A percentile compares a stretch with the other conserved stretches of the same genome.
phyloP scores from a whole-genome alignment of 768 basidiomycete genomes.

The Galerina marginata region DNA sequence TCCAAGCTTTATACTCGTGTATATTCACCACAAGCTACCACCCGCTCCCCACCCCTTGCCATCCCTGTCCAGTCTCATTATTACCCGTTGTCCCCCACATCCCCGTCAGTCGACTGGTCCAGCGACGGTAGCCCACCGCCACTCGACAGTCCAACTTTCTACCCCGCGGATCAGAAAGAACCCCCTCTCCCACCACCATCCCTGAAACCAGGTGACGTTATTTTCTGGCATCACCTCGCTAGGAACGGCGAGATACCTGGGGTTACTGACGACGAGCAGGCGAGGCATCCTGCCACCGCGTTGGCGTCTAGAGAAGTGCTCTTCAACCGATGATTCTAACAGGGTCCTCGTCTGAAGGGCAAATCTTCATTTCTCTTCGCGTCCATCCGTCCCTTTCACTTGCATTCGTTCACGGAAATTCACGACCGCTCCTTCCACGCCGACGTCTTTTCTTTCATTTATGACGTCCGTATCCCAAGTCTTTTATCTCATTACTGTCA shows the following conservation, averaged over 20 bases:
- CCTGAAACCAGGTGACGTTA: conserved; percentile 62
- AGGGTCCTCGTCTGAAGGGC: neutral
- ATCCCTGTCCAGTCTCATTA: conserved; percentile 10
- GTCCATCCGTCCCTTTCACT: neutral
- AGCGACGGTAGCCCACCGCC: conserved; percentile 30
- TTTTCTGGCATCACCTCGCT: conserved; percentile 80
- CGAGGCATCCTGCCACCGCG: conserved; percentile 38
- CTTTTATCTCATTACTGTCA: neutral
- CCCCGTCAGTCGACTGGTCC: conserved; percentile 16
- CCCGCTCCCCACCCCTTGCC: conserved; percentile 11
- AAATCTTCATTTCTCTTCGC: neutral
- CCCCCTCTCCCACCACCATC: conserved; percentile 37
- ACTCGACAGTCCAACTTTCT: conserved; percentile 27
- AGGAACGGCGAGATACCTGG: conserved; percentile 76
- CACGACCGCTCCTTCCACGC: conserved; percentile 6
- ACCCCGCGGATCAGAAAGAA: conserved; percentile 47
- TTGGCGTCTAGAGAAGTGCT: conserved; percentile 21
- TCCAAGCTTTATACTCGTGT: conserved; percentile 13
- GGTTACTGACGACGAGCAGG: conserved; percentile 65
- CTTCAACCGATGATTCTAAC: conserved; percentile 39
- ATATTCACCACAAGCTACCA: conserved; percentile 1
- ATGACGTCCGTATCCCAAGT: neutral
- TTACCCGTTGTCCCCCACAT: conserved; percentile 8
- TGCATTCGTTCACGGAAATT: conserved; percentile 11
- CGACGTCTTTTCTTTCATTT: neutral